Percentiles rank a stretch among this genome's conserved stretches.
Evolutionary conservation across 345 rosid genomes (phyloP).

Genomic region (Schrenkiella parvula): DNA sequence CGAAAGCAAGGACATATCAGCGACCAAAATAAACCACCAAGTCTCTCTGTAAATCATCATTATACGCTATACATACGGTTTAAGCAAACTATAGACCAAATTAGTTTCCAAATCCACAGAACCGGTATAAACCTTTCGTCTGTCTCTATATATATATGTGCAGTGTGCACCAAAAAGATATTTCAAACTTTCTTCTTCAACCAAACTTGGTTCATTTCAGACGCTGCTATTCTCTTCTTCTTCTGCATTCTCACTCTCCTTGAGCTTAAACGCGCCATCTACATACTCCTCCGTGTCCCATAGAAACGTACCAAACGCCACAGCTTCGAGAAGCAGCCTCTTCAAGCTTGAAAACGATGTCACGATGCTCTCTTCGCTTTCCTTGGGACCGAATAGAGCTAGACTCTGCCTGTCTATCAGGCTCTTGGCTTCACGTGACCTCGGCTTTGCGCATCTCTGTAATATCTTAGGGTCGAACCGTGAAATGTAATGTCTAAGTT

Average conservation of each 20-base stretch:
- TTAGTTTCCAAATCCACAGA: background rate
- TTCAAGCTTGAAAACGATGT: conserved; percentile 77
- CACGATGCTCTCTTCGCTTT: conserved; percentile 42
- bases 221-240: conserved; percentile 36
- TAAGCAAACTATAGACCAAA: conserved; percentile 13
- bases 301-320: conserved; percentile 84
- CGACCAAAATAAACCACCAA: conserved; percentile 4
- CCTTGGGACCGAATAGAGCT: conserved; percentile 65
- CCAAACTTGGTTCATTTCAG: conserved; percentile 1
- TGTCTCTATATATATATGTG: background rate
- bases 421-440: conserved; percentile 54
- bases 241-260: conserved; percentile 38
- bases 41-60: background rate
- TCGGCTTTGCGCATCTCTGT: conserved; percentile 63
- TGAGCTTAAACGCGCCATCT: conserved; percentile 55
- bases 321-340: conserved; percentile 85
- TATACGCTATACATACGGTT: conserved; percentile 9
- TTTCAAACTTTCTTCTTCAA: background rate
- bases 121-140: background rate
- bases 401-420: conserved; percentile 63
- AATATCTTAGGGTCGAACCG: conserved; percentile 67
- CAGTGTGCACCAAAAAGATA: conserved; percentile 8
- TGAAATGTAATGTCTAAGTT: conserved; percentile 52
- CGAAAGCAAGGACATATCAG: background rate
- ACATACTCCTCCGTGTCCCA: conserved; percentile 86